Conservation (phyloP, 2,329 filamentous ascomycete species). For the Onygenales sp. region DNA sequence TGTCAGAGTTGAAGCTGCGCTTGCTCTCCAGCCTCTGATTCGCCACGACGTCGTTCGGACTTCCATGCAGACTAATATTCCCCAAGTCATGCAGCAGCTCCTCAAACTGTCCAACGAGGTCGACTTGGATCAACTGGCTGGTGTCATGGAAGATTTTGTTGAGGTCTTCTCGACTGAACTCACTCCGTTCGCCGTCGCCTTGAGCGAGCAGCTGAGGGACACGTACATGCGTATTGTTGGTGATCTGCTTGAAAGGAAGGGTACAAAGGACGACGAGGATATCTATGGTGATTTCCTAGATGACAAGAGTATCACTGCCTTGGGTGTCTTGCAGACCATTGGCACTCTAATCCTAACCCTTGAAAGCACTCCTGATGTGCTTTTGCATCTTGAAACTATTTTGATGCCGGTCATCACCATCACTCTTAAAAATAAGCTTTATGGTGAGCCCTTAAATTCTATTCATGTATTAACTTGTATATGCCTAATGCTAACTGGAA, state of each 20-base stretch:
- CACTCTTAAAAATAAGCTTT: slow-evolving; percentile 94
- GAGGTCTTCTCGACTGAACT: slow-evolving; percentile 96
- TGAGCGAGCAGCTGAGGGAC: slow-evolving; percentile 91
- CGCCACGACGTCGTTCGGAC: slow-evolving; percentile 87
- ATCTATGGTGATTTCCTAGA: slow-evolving; percentile 85
- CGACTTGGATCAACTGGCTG: slow-evolving; percentile 91
- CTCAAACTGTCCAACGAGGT: slow-evolving; percentile 96
- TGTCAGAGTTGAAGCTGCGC: slow-evolving; percentile 84
- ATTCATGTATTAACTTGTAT: neutral
- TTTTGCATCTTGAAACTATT: slow-evolving; percentile 87
- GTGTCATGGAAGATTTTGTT: slow-evolving; percentile 99
- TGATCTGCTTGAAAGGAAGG: slow-evolving; percentile 74
- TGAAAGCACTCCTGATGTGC: slow-evolving; percentile 92
- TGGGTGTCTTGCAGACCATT: slow-evolving; percentile 94
- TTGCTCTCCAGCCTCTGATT: slow-evolving; percentile 91
- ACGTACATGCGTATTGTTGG: slow-evolving; percentile 91
- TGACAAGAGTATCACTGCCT: slow-evolving; percentile 95
- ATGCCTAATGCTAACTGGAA: slow-evolving; percentile 13
- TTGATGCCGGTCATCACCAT: slow-evolving; percentile 96
- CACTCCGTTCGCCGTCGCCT: slow-evolving; percentile 89
- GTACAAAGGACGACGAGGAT: slow-evolving; percentile 65
- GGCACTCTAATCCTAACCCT: slow-evolving; percentile 93
- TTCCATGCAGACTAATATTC: slow-evolving; percentile 96
- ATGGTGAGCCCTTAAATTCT: slow-evolving; percentile 45
- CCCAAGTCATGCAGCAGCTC: slow-evolving; percentile 98